Percentiles rank a stretch among this genome's conserved stretches.
Conservation (phyloP, 2,329 filamentous ascomycete species). For the Colletotrichum sp. region DNA sequence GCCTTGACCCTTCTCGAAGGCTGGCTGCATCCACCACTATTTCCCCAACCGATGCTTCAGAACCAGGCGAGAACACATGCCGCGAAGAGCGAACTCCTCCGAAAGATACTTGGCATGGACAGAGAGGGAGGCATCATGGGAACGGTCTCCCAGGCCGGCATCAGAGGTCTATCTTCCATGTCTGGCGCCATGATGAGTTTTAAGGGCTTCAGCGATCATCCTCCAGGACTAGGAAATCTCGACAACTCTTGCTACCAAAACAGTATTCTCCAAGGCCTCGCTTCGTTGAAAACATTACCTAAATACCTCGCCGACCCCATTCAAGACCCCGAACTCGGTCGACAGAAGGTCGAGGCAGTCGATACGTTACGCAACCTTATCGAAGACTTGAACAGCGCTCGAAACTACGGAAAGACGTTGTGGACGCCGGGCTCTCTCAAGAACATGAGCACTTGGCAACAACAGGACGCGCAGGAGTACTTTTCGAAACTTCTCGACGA, state of each 20-base stretch:
- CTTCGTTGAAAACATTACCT: conserved; percentile 74
- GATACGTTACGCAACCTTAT: conserved; percentile 68
- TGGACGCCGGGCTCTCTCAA: conserved; percentile 86
- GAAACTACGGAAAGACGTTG: conserved; percentile 76
- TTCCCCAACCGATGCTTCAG: conserved; percentile 42
- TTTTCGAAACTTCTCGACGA: conserved; percentile 89
- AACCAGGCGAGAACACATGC: conserved; percentile 48
- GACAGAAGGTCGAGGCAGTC: conserved; percentile 24
- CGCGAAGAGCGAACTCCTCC: conserved; percentile 70
- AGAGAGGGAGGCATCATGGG: conserved; percentile 57
- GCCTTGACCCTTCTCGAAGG: conserved; percentile 63
- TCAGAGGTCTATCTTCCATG: conserved; percentile 59
- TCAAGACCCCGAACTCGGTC: conserved; percentile 22
- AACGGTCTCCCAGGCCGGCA: conserved; percentile 63
- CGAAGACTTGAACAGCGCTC: conserved; percentile 69
- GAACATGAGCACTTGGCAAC: conserved; percentile 92
- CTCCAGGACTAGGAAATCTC: conserved; percentile 81
- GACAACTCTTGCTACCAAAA: conserved; percentile 99
- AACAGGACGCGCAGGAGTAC: conserved; percentile 98
- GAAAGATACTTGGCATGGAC: conserved; percentile 66
- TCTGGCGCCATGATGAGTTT: conserved; percentile 47
- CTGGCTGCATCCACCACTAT: conserved; percentile 55
- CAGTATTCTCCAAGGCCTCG: conserved; percentile 85
- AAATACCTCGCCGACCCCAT: conserved; percentile 64
- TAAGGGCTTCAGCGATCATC: conserved; percentile 49